Percentiles rank a stretch among this genome's conserved stretches.
These are phyloP conservation scores for Cichorium intybus DNA, from an alignment of 140 eudicot genomes.

Conservation along the genomic window DNA sequence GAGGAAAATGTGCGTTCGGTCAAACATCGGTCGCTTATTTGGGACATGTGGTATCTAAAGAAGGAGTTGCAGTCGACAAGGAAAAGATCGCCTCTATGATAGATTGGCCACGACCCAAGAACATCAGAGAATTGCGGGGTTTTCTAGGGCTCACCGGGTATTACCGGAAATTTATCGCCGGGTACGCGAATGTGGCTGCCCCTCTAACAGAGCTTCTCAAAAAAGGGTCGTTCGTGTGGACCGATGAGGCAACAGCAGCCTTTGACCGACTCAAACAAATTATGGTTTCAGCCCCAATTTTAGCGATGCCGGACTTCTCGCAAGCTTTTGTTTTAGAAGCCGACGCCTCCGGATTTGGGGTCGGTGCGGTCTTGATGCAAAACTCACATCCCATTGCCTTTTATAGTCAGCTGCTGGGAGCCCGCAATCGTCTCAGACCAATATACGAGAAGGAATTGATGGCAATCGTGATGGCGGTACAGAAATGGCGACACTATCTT, in stretches of 20 bases:
- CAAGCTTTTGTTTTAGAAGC: neutral
- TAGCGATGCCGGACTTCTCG: neutral
- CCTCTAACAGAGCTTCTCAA: neutral
- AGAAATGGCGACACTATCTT: too few species aligned
- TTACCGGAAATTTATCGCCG: neutral
- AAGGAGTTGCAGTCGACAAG: too few species aligned
- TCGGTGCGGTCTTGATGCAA: too few species aligned
- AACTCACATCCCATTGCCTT: neutral
- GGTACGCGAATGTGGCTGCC: neutral
- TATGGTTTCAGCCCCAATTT: neutral
- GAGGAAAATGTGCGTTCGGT: too few species aligned
- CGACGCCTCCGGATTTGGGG: neutral
- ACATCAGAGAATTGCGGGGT: neutral
- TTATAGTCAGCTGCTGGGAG: too few species aligned
- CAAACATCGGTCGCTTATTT: too few species aligned
- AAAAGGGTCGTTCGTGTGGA: neutral
- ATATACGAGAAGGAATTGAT: too few species aligned
- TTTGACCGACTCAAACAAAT: neutral
- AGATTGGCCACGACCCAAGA: neutral
- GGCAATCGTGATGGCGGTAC: too few species aligned
- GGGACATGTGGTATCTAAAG: too few species aligned
- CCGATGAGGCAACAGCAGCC: neutral
- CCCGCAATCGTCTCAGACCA: too few species aligned
- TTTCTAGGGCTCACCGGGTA: neutral
- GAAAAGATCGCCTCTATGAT: neutral